phyloP scores from a whole-genome alignment of 2,329 filamentous ascomycete species.

The Neofusicoccum cordaticola region DNA sequence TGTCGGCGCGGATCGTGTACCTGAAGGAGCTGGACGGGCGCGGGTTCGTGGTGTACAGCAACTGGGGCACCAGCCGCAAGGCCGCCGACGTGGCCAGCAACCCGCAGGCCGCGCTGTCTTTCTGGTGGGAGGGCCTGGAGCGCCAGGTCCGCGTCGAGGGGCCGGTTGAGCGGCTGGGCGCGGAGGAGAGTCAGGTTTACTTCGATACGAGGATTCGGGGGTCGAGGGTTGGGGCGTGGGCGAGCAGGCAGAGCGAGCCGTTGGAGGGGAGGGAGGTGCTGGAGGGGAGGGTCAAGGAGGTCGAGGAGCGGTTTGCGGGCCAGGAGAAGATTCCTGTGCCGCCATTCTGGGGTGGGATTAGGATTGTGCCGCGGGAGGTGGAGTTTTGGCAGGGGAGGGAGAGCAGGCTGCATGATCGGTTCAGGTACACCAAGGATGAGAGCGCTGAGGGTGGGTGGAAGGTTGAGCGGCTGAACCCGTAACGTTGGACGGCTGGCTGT shows the following conservation, averaged over 20 bases:
- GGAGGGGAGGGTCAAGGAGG: slow-evolving; percentile 73
- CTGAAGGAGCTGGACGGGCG: slow-evolving; percentile 84
- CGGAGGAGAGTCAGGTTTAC: slow-evolving; percentile 69
- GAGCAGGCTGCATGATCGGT: slow-evolving; percentile 89
- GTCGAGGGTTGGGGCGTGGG: slow-evolving; percentile 87
- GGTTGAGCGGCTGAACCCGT: slow-evolving; percentile 73
- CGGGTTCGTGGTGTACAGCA: slow-evolving; percentile 91
- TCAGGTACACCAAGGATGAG: slow-evolving; percentile 69
- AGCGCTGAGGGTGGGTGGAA: slow-evolving; percentile 56
- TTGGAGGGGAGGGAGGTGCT: slow-evolving; percentile 68
- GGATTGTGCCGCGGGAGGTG: slow-evolving; percentile 78
- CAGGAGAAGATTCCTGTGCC: slow-evolving; percentile 82
- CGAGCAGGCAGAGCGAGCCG: slow-evolving; percentile 81
- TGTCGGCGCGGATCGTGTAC: slow-evolving; percentile 85
- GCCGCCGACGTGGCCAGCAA: slow-evolving; percentile 69
- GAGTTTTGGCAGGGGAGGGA: slow-evolving; percentile 97
- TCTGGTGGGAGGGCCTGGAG: slow-evolving; percentile 86
- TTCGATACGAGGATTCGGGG: slow-evolving; percentile 69
- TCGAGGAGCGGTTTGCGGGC: slow-evolving; percentile 71
- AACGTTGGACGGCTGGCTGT: slow-evolving; percentile 14
- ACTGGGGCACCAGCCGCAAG: slow-evolving; percentile 76
- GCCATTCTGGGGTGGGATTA: slow-evolving; percentile 89
- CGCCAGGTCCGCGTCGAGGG: slow-evolving; percentile 91
- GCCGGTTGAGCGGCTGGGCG: slow-evolving; percentile 60
- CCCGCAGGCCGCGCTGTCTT: slow-evolving; percentile 76